Base-by-base conservation (phyloP, 176 grass and related monocot species). In the Aechmea fasciata region DNA sequence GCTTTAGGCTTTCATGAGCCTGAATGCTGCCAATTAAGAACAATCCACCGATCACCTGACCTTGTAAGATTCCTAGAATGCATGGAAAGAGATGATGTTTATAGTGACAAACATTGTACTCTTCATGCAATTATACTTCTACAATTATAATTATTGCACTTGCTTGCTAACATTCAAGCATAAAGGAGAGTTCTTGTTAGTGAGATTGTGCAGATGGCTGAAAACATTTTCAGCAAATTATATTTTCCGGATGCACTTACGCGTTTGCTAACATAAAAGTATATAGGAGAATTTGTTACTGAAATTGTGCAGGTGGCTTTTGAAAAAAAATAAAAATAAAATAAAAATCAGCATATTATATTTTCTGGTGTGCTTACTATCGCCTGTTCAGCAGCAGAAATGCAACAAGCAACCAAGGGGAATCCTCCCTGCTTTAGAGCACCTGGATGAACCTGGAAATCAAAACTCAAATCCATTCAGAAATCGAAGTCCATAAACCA, bases 391-490 rank as follows among this genome's bases (percentile, higher is more conserved):
- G 93, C 88, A 72, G 93, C 88, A 77, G 88, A 73, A 83, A 92
- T 82, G 74, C 93, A 96, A 73, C 86, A 92, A 19, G 86, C 79
- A 78, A 96, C 67, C 71, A 96, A 74, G 51, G 88, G 83, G 28
- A 81, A 24, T 78, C 93, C 93, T 73, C 88, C 88, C 73, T 84
- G 73, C 75, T 96, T 92, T 81, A 96, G 78, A 64, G 93, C 86
- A 92, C 83, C 85, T 41, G 93, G 88, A 84, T 96, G 93, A 79
- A 96, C 83, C 93, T 96, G 74, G 52, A 78, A 78, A 76, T 52
- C 18, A 69, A 50, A 77, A 59, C 33, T 41, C 22, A 83, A 83
- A 3, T 77, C 63, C 23, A 71, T 74, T 50, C 49, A 83, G 49
- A 22, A 69, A 33, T 28, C 52, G 57, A 69, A 54, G 67, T 65